Evolutionary conservation across 2,329 filamentous ascomycete species (phyloP), one percentile per base, ranked within the genome.

Genomic region (Colletotrichum neosansevieriae): DNA sequence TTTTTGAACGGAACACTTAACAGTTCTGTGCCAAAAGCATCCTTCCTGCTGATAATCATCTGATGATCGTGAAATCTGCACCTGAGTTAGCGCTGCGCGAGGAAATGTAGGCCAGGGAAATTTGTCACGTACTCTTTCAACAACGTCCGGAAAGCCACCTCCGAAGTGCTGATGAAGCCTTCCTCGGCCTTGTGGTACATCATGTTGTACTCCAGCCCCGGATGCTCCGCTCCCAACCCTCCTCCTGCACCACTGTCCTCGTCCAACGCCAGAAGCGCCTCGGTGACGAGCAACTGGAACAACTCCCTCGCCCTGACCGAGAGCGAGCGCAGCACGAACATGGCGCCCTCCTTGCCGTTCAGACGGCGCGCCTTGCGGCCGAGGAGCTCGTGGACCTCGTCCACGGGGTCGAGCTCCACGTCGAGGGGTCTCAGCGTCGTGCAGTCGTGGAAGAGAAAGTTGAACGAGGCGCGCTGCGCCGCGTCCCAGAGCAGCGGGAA

Each of bases 151-250:
- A 98, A 98, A 70, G 93, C 94, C 87, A 98, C 94, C 81, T 98
- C 96, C 69, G 92, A 97, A 73, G 93, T 96, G 78, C 95, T 98
- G 57, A 99, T 96, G 78, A 99, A 98, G 76, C 97, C 94, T 80
- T 98, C 94, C 5, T 95, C 92, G 2, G 96, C 94, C 82, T 97
- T 98, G 77, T 97, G 94, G 76, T 98, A 99, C 71, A 99, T 79
- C 73, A 94, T 91, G 21, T 94, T 86, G 77, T 98, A 98, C 80
- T 98, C 95, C 15, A 99, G 89, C 0, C 92, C 94, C 2, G 88
- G 85, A 38, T 87, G 86, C 67, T 89, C 88, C 6, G 0, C 79
- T 82, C 3, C 78, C 77, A 9, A 51, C 5, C 24, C 75, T 74
- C 12, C 29, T 29, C 29, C 29, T 29, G 29, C 29, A 29, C 44